phyloP scores from a whole-genome alignment of 1,284 basidiomycete species.

The Mrakiaceae sp. region DNA sequence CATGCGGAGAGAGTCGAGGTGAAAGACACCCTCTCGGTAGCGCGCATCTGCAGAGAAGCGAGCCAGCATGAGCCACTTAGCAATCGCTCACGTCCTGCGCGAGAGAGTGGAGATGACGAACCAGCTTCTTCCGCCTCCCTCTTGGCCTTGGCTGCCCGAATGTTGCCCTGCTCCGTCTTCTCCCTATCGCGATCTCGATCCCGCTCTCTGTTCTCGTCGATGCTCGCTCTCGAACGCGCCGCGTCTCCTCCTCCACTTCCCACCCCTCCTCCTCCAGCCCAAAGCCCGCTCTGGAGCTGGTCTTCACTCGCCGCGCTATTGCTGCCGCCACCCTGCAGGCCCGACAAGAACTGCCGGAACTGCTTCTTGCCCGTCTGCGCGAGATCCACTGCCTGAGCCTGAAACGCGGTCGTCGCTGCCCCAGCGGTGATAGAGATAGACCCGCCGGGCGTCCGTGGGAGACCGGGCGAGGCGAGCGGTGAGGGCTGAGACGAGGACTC shows the following conservation, averaged over 20 bases:
- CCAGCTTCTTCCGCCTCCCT: constrained; percentile 85
- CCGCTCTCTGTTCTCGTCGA: constrained; percentile 26
- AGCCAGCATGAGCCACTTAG: not conserved
- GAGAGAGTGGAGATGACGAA: constrained; percentile 31
- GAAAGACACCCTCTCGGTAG: constrained; percentile 82
- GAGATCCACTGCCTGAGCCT: constrained; percentile 45
- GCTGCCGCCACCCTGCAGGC: constrained; percentile 35
- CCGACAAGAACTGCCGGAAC: constrained; percentile 60
- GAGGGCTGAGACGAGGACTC: not conserved
- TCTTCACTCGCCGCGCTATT: not conserved
- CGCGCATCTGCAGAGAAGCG: constrained; percentile 55
- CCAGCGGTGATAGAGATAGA: constrained; percentile 43
- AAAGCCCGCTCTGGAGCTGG: not conserved
- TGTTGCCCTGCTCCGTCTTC: constrained; percentile 50
- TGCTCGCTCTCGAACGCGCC: constrained; percentile 42
- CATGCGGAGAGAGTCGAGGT: constrained; percentile 75
- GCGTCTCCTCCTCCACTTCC: constrained; percentile 43
- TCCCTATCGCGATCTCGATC: constrained; percentile 44
- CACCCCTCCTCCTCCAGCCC: constrained; percentile 24
- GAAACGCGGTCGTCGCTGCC: constrained; percentile 36
- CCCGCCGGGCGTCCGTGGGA: not conserved
- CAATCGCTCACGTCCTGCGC: not conserved
- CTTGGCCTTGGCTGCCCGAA: constrained; percentile 59
- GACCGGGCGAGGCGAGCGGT: constrained; percentile 46
- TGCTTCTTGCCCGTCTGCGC: constrained; percentile 45